phyloP scores from a whole-genome alignment of 2,329 filamentous ascomycete genomes.

The Plectosphaerella sp. region DNA sequence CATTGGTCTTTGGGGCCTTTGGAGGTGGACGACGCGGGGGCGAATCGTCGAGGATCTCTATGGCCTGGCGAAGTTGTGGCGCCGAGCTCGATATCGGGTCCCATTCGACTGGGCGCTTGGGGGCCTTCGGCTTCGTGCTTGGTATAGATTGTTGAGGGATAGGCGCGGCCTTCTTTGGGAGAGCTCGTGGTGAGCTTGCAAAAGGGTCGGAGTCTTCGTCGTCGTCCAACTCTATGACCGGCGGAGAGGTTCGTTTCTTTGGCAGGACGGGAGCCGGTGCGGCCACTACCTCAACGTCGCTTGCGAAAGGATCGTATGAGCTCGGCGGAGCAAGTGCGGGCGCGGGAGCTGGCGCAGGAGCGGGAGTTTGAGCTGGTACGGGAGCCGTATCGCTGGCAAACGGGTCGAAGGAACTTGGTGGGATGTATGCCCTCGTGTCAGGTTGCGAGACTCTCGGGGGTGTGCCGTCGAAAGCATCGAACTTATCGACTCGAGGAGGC shows the following conservation, averaged over 20 bases:
- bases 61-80: conserved; percentile 25
- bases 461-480: conserved; percentile 17
- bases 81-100: conserved; percentile 52
- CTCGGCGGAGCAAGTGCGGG: background rate
- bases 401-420: conserved; percentile 11
- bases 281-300: conserved; percentile 9
- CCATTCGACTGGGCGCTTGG: conserved; percentile 29
- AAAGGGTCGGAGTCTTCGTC: conserved; percentile 4
- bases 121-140: conserved; percentile 9
- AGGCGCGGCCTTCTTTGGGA: background rate
- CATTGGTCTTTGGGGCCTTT: background rate
- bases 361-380: background rate
- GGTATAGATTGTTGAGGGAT: background rate
- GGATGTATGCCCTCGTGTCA: background rate
- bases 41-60: conserved; percentile 9
- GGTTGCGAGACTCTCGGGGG: background rate
- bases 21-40: conserved; percentile 2
- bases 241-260: background rate
- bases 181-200: background rate
- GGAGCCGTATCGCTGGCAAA: conserved; percentile 17
- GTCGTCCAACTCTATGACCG: conserved; percentile 4
- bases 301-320: conserved; percentile 16
- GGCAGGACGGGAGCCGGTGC: background rate
- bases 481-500: background rate
- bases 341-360: background rate